Evolutionary conservation across 257 asterid species (phyloP).

Genomic region (Penstemon newberryi): DNA sequence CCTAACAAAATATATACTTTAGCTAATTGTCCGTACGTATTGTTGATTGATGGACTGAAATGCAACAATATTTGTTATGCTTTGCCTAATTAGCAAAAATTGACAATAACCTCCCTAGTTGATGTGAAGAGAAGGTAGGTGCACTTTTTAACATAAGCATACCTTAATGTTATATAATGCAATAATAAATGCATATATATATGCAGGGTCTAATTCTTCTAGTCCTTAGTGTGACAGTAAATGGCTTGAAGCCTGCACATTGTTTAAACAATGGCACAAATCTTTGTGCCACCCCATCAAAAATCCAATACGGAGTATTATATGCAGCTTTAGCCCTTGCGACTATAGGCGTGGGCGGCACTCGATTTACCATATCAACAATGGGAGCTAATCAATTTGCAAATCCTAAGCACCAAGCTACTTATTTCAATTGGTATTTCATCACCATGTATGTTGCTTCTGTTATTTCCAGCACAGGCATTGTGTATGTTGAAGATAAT

Average conservation of each 20-base stretch:
- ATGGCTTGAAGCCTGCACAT: slow-evolving; percentile 35
- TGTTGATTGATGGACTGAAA: too few species aligned
- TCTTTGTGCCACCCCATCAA: slow-evolving; percentile 31
- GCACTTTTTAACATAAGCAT: too few species aligned
- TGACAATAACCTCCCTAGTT: too few species aligned
- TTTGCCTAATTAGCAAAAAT: too few species aligned
- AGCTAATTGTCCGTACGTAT: too few species aligned
- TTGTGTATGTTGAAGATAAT: slow-evolving; percentile 49
- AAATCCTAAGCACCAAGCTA: slow-evolving; percentile 31
- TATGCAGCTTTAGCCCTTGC: slow-evolving; percentile 37
- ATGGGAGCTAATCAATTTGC: slow-evolving; percentile 54
- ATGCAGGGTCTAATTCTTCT: slow-evolving; percentile 45
- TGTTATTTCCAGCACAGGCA: slow-evolving; percentile 32
- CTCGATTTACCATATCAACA: slow-evolving; percentile 42
- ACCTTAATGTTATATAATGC: neutral
- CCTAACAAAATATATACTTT: too few species aligned
- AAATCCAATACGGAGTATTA: slow-evolving; percentile 31
- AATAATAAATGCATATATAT: neutral
- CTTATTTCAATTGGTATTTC: slow-evolving; percentile 51
- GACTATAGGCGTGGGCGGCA: slow-evolving; percentile 39
- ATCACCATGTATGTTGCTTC: slow-evolving; percentile 27
- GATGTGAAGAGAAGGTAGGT: too few species aligned
- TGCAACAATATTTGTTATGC: too few species aligned
- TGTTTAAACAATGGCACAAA: slow-evolving; percentile 29
- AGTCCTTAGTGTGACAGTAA: slow-evolving; percentile 37